Base-by-base conservation (phyloP, 768 basidiomycete genomes). In the Dictyophora rubrovolvata region DNA sequence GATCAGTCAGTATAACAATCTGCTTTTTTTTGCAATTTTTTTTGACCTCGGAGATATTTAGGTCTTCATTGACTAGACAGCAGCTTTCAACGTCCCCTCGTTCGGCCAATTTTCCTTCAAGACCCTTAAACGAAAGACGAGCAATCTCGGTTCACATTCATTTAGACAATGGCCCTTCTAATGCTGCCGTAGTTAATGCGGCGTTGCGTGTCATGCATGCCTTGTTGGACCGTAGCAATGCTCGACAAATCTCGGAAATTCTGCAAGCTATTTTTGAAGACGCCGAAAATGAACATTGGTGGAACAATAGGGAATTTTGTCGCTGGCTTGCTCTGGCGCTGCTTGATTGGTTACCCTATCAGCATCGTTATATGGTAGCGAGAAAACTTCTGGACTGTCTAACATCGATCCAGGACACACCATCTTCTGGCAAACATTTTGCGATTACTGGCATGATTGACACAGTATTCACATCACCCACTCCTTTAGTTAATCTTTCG, bases 81-180 rank as follows among this genome's bases (percentile, higher is more conserved):
- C 78, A 84, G 46, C 79, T 89, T 1, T 78, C 69, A 5, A 69
- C 69, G 1, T 55, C 76, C 2, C 91, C 86, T 1, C 93, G 89
- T 69, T 74, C 94, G 64, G 82, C 82, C 12, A 91, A 94, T 67
- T 95, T 93, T 65, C 81, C 90, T 36, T 84, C 84, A 5, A 77
- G 87, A 56, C 92, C 93, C 11, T 74, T 84, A 1, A 74, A 84
- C 14, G 89, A 94, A 69, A 75, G 93, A 56, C 82, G 89, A 33
- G 93, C 93, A 0, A 86, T 88, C 5, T 95, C 93, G 1, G 87
- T 96, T 14, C 93, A 94, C 67, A 72, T 93, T 16, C 87, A 94
- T 63, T 93, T 93, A 10, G 89, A 96, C 65, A 81, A 84, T 53
- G 93, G 93, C 0, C 92, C 93, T 22, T 79, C 84, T 1, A 75